A percentile compares a stretch with the other conserved stretches of the same genome.
These are phyloP conservation scores for Geotrichum restrictum DNA, from an alignment of 1,139 yeast species.

Conservation along the genomic window DNA sequence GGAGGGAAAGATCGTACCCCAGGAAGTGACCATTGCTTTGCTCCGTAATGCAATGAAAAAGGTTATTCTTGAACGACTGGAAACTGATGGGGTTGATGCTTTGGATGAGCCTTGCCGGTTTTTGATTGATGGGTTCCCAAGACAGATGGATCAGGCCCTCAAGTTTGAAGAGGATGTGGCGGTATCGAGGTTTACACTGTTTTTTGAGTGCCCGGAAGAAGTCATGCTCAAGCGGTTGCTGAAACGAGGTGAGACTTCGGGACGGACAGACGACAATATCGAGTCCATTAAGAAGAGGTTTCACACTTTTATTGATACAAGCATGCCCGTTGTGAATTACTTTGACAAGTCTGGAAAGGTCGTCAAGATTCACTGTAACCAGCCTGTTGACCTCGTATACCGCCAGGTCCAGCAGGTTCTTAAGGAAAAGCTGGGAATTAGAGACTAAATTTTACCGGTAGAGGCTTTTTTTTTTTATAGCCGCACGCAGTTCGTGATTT, in stretches of 20 bases:
- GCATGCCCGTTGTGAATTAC: conserved; percentile 91
- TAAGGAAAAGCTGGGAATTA: conserved; percentile 15
- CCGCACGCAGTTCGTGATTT: too few relatives aligned
- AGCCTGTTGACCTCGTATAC: conserved; percentile 75
- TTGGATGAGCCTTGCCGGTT: conserved; percentile 53
- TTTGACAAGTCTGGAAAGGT: conserved; percentile 74
- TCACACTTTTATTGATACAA: conserved; percentile 77
- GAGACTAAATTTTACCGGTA: too few relatives aligned
- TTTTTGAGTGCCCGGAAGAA: conserved; percentile 89
- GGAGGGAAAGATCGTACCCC: conserved; percentile 92
- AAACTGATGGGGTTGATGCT: conserved; percentile 23
- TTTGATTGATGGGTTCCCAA: conserved; percentile 92
- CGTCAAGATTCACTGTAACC: conserved; percentile 72
- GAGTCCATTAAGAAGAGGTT: conserved; percentile 90
- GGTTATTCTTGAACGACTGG: conserved; percentile 31
- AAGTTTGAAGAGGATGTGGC: conserved; percentile 83
- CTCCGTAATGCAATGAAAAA: conserved; percentile 73
- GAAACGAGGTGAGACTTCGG: conserved; percentile 91
- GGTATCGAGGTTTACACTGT: conserved; percentile 52
- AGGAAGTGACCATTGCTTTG: conserved; percentile 84
- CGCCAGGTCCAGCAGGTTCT: conserved; percentile 49
- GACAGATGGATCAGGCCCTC: conserved; percentile 96
- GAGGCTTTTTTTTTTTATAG: too few relatives aligned
- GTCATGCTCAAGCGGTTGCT: conserved; percentile 82
- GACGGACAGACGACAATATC: conserved; percentile 87